Percentiles rank a stretch among this genome's conserved stretches.
phyloP scores from a whole-genome alignment of 2,329 filamentous ascomycete genomes.

The Metarhizium sp. region DNA sequence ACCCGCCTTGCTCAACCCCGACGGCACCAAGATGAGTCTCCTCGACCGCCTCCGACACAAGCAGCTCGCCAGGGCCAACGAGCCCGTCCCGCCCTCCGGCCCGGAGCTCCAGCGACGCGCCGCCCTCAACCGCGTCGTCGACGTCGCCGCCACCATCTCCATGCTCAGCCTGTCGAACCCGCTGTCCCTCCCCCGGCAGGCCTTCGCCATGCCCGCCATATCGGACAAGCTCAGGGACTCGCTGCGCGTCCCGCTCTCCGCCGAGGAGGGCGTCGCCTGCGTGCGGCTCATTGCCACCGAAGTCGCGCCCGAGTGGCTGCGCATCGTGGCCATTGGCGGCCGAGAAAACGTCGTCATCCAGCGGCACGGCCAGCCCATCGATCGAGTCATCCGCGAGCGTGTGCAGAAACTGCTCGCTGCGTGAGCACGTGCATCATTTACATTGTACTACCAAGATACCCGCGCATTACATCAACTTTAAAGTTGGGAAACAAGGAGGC shows the following conservation, averaged over 20 bases:
- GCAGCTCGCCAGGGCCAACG: slow-evolving; percentile 47
- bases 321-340: slow-evolving; percentile 40
- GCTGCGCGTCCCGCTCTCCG: slow-evolving; percentile 43
- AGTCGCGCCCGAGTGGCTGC: slow-evolving; percentile 47
- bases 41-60: slow-evolving; percentile 70
- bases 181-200: slow-evolving; percentile 42
- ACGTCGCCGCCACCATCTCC: slow-evolving; percentile 58
- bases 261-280: slow-evolving; percentile 40
- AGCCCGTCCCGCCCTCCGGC: slow-evolving; percentile 45
- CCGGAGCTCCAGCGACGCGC: slow-evolving; percentile 51
- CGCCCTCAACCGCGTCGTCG: slow-evolving; percentile 58
- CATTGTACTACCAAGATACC: not conserved
- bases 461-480: not conserved
- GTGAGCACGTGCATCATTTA: slow-evolving; percentile 5
- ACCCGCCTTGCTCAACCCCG: slow-evolving; percentile 25
- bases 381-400: slow-evolving; percentile 26
- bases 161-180: slow-evolving; percentile 51
- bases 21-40: slow-evolving; percentile 52
- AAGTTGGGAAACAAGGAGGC: too few relatives aligned
- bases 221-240: slow-evolving; percentile 61
- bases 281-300: slow-evolving; percentile 43
- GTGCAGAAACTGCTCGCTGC: slow-evolving; percentile 23
- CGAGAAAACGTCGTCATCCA: slow-evolving; percentile 50
- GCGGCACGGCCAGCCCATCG: slow-evolving; percentile 29
- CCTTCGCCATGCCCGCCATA: slow-evolving; percentile 56